Base-by-base conservation (phyloP, 768 basidiomycete genomes). In the Tephrocybe rancida region DNA sequence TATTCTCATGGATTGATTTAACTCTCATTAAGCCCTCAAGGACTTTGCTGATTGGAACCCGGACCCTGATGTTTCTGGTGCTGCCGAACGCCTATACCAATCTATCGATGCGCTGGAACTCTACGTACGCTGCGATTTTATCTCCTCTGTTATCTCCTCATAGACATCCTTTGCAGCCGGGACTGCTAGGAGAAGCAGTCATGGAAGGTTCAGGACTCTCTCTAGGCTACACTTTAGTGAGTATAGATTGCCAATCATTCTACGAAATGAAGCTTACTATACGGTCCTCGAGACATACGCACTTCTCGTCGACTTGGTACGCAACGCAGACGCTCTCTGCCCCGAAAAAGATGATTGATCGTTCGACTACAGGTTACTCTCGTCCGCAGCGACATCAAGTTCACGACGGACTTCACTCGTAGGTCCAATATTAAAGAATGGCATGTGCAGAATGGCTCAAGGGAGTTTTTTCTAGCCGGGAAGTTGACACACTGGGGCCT, bases 61-160 rank as follows among this genome's bases (percentile, higher is more conserved):
- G 2, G 54, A 70, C 26, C 56, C 63, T 9, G 64, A 59, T 8
- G 57, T 72, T 41, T 60, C 61, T 5, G 38, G 25, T 2, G 56
- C 64, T 2, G 67, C 69, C 5, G 50, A 58, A 21, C 48, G 61
- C 42, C 53, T 74, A 35, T 76, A 76, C 48, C 58, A 59, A 11
- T 53, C 67, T 38, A 67, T 73, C 39, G 66, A 74, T 49, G 66
- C 68, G 24, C 58, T 75, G 26, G 74, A 75, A 56, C 61, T 75
- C 25, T 75, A 74, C 52, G 64, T 69, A n/a, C 48, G 65, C n/a
- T 52, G 41, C 29, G 13, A 29, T 21, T 14, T n/a, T n/a, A n/a
- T n/a, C n/a, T n/a, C n/a, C 32, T 18, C 9, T 38, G n/a, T 44
- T 10, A 27, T 38, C 19, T 7, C 38, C 10, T 30, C 18, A 26